Evolutionary conservation across 1,284 basidiomycete genomes (phyloP).

Genomic region (Megacollybia platyphylla): DNA sequence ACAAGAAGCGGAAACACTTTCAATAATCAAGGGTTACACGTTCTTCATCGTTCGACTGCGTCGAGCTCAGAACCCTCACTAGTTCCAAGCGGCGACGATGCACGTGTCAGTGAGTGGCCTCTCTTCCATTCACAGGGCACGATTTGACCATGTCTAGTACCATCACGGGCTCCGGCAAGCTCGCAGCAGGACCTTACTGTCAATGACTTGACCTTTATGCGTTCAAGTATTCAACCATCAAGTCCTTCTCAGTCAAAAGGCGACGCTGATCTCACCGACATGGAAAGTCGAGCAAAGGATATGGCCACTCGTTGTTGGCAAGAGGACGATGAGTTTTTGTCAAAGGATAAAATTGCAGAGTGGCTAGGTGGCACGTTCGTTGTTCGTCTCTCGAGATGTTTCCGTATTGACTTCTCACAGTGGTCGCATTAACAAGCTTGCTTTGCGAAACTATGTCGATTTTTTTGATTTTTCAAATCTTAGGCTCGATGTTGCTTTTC

Average conservation of each 20-base stretch:
- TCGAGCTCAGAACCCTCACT: constrained; percentile 72
- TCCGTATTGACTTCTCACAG: constrained; percentile 22
- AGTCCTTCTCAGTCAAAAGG: constrained; percentile 28
- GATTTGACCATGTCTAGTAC: constrained; percentile 1
- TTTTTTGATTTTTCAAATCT: constrained; percentile 81
- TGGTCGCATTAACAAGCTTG: constrained; percentile 61
- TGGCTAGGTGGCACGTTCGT: constrained; percentile 87
- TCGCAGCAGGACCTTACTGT: constrained; percentile 44
- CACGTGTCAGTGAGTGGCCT: constrained; percentile 27
- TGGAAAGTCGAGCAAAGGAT: constrained; percentile 58
- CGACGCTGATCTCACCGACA: constrained; percentile 36
- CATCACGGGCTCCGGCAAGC: constrained; percentile 7
- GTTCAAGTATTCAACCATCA: constrained; percentile 22
- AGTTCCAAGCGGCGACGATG: constrained; percentile 36
- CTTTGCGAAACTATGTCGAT: constrained; percentile 74
- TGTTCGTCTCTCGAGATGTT: not conserved
- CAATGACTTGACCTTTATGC: constrained; percentile 27
- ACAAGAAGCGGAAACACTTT: constrained; percentile 19
- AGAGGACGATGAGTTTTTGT: constrained; percentile 78
- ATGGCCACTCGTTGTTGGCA: constrained; percentile 74
- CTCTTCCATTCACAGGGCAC: constrained; percentile 6
- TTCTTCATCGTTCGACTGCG: constrained; percentile 54
- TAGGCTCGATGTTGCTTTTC: constrained; percentile 82
- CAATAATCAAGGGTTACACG: constrained; percentile 33
- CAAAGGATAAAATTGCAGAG: constrained; percentile 88